Percentiles rank a stretch among this genome's conserved stretches.
These are phyloP conservation scores for Nakaseomyces delphensis DNA, from an alignment of 1,139 yeast genomes.

Conservation along the genomic window DNA sequence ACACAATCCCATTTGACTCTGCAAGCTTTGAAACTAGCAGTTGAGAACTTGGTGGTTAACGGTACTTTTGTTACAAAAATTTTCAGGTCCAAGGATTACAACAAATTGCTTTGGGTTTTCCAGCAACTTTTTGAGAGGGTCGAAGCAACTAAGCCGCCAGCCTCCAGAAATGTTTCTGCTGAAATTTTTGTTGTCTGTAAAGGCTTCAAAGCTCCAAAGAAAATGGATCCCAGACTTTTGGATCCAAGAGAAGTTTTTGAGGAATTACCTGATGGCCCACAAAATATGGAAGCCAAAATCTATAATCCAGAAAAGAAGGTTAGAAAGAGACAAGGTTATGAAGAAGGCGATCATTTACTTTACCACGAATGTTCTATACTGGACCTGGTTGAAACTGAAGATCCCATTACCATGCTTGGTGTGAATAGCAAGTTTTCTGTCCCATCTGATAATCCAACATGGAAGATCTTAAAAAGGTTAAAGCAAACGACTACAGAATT, in stretches of 20 bases:
- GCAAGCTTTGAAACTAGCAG: conserved; percentile 88
- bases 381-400: conserved; percentile 74
- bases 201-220: conserved; percentile 88
- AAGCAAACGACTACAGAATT: conserved; percentile 73
- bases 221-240: conserved; percentile 80
- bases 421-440: conserved; percentile 53
- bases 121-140: conserved; percentile 92
- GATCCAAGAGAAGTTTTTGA: conserved; percentile 93
- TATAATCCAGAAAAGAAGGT: conserved; percentile 88
- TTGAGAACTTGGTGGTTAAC: conserved; percentile 82
- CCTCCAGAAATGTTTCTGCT: conserved; percentile 97
- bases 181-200: conserved; percentile 96
- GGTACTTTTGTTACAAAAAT: conserved; percentile 97
- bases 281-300: conserved; percentile 84
- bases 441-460: conserved; percentile 57
- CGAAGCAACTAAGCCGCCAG: conserved; percentile 98
- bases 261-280: conserved; percentile 68
- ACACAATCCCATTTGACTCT: conserved; percentile 93
- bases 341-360: conserved; percentile 79
- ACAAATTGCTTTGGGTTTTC: conserved; percentile 94
- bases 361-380: conserved; percentile 66
- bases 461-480: conserved; percentile 62
- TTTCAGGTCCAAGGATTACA: conserved; percentile 95
- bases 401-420: conserved; percentile 80
- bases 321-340: conserved; percentile 94